Evolutionary conservation across 139 green algal species (phyloP).

Genomic region (Chlorella sp.): DNA sequence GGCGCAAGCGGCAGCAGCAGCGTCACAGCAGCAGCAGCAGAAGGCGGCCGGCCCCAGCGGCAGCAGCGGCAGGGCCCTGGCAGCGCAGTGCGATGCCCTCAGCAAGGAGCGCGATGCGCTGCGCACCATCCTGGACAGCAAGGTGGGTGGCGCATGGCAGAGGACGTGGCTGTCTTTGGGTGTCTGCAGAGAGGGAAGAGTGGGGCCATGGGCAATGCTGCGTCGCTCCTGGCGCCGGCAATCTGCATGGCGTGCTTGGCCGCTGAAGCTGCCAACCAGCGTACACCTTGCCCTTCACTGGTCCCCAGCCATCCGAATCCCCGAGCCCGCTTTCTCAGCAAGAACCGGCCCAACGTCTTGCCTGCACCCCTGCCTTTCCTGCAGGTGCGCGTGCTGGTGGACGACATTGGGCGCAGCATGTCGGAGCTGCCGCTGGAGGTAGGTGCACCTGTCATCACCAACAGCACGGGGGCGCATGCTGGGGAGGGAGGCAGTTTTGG

Average conservation of each 20-base stretch:
- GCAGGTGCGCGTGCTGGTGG: constrained; percentile 52
- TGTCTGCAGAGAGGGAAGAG: not conserved
- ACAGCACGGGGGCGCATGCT: not conserved
- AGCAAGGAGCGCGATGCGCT: constrained; percentile 76
- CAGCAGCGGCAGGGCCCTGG: not conserved
- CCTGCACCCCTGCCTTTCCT: not conserved
- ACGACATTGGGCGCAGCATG: constrained; percentile 59
- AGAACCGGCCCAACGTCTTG: no score
- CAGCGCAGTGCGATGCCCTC: constrained; percentile 41
- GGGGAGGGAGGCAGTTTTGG: no score
- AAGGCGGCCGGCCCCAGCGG: not conserved
- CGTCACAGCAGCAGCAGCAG: constrained; percentile 19
- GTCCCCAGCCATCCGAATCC: no score
- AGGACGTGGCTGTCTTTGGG: not conserved
- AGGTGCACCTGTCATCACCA: not conserved
- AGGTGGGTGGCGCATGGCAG: constrained; percentile 49
- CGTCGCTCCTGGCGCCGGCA: no score
- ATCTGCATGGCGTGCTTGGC: not conserved
- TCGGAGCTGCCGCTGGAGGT: constrained; percentile 43
- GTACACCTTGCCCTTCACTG: no score
- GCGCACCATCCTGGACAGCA: constrained; percentile 82
- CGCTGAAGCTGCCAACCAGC: no score
- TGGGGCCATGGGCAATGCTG: no score
- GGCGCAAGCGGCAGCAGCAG: constrained; percentile 14
- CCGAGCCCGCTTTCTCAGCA: no score